phyloP scores from a whole-genome alignment of 2,329 filamentous ascomycete genomes.

The Cladosporium sp. region DNA sequence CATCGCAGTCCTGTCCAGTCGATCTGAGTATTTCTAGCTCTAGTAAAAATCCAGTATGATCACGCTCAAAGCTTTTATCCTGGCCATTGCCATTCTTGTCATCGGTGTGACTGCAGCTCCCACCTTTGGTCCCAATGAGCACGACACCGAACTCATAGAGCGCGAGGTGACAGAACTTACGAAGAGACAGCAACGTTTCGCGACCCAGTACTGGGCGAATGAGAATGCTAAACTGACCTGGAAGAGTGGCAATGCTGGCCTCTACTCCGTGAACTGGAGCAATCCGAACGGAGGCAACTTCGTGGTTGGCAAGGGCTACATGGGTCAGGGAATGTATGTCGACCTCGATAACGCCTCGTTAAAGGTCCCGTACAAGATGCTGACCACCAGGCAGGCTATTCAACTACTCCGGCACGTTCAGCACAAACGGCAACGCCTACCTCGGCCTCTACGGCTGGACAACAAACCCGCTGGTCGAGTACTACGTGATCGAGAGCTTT shows the following conservation, averaged over 20 bases:
- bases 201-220: conserved; percentile 18
- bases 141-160: neutral
- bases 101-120: neutral
- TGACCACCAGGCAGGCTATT: conserved; percentile 38
- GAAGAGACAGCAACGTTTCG: conserved; percentile 7
- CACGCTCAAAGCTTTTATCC: neutral
- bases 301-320: conserved; percentile 21
- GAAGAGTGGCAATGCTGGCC: conserved; percentile 17
- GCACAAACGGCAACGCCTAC: conserved; percentile 43
- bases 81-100: neutral
- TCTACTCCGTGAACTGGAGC: conserved; percentile 19
- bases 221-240: conserved; percentile 17
- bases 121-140: neutral
- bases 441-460: conserved; percentile 57
- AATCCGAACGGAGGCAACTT: conserved; percentile 18
- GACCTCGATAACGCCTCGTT: neutral
- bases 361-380: neutral
- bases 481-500: conserved; percentile 53
- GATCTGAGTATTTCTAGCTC: neutral
- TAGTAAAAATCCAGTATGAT: neutral
- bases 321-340: conserved; percentile 8
- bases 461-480: conserved; percentile 51
- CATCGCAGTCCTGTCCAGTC: too few species aligned
- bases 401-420: conserved; percentile 48
- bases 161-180: conserved; percentile 1